Base-by-base conservation (phyloP, 495 filamentous ascomycete genomes). In the Talaromyces stipitatus region DNA sequence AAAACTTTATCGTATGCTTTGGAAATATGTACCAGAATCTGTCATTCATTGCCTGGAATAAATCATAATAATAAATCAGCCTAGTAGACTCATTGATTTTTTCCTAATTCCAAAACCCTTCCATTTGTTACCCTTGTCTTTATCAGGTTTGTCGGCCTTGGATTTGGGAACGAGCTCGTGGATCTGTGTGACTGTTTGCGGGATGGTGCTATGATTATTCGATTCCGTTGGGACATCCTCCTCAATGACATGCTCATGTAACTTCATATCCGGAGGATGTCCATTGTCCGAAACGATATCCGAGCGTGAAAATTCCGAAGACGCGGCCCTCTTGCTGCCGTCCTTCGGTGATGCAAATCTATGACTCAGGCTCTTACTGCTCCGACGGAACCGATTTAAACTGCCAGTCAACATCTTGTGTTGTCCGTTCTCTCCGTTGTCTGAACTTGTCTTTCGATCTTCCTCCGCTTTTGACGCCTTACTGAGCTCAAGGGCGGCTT, bases 301-400 rank as follows among this genome's bases (percentile, higher is more conserved):
- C 16, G 54, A 23, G 14, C 54, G 46, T 5, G 66, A 60, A 14
- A 70, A 47, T 56, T 69, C 66, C 0, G 74, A 69, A 14, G 67
- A 63, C n/a, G 72, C 68, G 1, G 60, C 54, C 22, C 69, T 68
- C 18, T 63, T 65, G 54, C 54, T 23, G 7, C 26, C 72, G 69
- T 58, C 72, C 70, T 38, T 75, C 67, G 55, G 70, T 71, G 62
- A 61, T 61, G 47, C 2, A 73, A 62, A 18, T 68, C 66, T 78
- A 2, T 79, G 74, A 58, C 84, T 74, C 68, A 86, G 66, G 66
- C 83, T 88, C 69, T 84, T 85, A 61, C 81, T 84, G 33, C 73
- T 73, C 27, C 78, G 74, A 51, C 76, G 69, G 57, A 86, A 78
- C 24, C 82, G 70, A 51, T 66, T 73, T 18, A 87, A 67, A 10